A percentile compares a stretch with the other conserved stretches of the same genome.
phyloP scores from a whole-genome alignment of 108 stramenopile species.

The Cylindrotheca closterium region DNA sequence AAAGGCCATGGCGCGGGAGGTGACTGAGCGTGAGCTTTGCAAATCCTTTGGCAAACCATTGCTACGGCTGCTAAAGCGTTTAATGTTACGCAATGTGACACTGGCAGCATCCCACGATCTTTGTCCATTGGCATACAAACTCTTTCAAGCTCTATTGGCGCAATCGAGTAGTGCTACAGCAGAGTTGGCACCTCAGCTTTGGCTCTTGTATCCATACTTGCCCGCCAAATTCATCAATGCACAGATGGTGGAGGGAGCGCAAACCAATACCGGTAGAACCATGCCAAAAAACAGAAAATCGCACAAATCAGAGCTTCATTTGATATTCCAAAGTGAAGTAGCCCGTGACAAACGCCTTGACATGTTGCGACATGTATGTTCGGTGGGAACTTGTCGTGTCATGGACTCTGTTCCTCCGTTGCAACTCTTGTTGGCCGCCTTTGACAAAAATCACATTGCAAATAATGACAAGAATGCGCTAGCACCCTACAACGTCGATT shows the following conservation, averaged over 20 bases:
- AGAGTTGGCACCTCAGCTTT: too few relatives aligned
- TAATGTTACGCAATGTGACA: slow-evolving; percentile 24
- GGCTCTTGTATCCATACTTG: too few relatives aligned
- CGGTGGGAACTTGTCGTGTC: slow-evolving; percentile 8
- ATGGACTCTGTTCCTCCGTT: neutral
- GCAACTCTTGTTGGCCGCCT: neutral
- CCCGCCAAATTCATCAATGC: too few relatives aligned
- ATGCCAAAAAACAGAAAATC: too few relatives aligned
- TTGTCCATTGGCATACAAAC: too few relatives aligned
- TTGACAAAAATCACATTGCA: neutral
- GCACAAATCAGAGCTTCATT: slow-evolving; percentile 20
- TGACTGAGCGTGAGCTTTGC: slow-evolving; percentile 15
- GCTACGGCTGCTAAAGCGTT: slow-evolving; percentile 38
- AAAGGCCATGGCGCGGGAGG: slow-evolving; percentile 24
- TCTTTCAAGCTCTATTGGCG: too few relatives aligned
- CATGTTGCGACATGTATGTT: slow-evolving; percentile 31
- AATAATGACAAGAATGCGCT: neutral
- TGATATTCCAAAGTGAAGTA: slow-evolving; percentile 27
- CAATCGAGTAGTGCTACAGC: too few relatives aligned
- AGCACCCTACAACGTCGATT: slow-evolving; percentile 28
- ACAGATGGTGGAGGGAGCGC: too few relatives aligned
- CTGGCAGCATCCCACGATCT: slow-evolving; percentile 22
- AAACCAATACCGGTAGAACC: too few relatives aligned
- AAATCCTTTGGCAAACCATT: slow-evolving; percentile 42
- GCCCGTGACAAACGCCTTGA: slow-evolving; percentile 21